Evolutionary conservation across 768 basidiomycete species (phyloP).

Genomic region (Suillus plorans): DNA sequence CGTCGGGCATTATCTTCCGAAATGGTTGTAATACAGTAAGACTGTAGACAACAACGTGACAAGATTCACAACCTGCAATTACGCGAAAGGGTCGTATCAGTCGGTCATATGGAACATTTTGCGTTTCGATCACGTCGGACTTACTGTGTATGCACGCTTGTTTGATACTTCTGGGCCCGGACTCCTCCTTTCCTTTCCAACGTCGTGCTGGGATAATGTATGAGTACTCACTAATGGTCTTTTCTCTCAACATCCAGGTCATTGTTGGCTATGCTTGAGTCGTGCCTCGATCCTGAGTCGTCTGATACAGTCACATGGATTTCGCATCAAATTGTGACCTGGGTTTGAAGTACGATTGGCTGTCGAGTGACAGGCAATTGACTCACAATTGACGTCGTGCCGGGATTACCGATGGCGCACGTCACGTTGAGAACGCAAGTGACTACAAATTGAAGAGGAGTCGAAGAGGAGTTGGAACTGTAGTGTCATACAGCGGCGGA

Average conservation of each 20-base stretch:
- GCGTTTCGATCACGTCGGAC: too few species aligned
- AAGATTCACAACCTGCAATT: neutral
- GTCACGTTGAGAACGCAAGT: neutral
- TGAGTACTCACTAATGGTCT: too few species aligned
- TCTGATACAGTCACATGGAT: neutral
- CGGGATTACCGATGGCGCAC: neutral
- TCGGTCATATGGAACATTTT: too few species aligned
- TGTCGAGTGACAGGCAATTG: neutral
- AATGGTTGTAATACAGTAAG: neutral
- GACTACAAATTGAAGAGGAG: neutral
- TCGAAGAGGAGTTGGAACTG: neutral
- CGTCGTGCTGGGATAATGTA: too few species aligned
- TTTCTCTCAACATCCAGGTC: too few species aligned
- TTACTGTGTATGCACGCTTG: too few species aligned
- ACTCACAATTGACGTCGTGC: neutral
- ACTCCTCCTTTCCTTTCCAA: too few species aligned
- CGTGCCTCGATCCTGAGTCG: too few species aligned
- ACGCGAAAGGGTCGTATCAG: neutral
- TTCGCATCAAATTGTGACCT: neutral
- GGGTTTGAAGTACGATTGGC: neutral
- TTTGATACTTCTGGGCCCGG: too few species aligned
- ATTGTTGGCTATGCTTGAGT: too few species aligned
- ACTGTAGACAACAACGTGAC: neutral
- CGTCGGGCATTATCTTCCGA: neutral
- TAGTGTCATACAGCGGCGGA: too few species aligned